Percentiles rank a stretch among this genome's conserved stretches.
These are phyloP conservation scores for Colletotrichum sansevieriae DNA, from an alignment of 2,329 filamentous ascomycete species.

Conservation along the genomic window DNA sequence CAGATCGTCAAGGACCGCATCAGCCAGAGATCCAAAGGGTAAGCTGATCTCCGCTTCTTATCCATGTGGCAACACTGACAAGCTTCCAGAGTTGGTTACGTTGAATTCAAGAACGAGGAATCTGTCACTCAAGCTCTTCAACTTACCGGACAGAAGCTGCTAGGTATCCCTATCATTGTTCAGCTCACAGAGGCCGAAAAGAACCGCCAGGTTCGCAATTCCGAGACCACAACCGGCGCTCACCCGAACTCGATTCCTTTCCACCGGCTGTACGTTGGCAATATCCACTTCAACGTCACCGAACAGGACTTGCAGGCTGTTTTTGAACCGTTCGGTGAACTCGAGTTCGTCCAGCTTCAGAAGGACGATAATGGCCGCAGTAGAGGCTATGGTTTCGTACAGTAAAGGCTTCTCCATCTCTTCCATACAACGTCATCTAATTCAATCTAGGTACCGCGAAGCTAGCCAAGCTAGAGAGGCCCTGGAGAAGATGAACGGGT, in stretches of 20 bases:
- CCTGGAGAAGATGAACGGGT: slow-evolving; percentile 99
- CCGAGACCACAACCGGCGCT: slow-evolving; percentile 71
- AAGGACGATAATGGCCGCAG: slow-evolving; percentile 93
- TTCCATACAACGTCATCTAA: slow-evolving; percentile 50
- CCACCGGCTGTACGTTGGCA: slow-evolving; percentile 98
- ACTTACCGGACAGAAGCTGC: slow-evolving; percentile 97
- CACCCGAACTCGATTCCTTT: slow-evolving; percentile 91
- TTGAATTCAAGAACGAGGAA: slow-evolving; percentile 98
- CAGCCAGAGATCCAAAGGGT: slow-evolving; percentile 98
- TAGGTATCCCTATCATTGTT: slow-evolving; percentile 98
- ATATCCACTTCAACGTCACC: slow-evolving; percentile 99
- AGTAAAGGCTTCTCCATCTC: slow-evolving; percentile 72
- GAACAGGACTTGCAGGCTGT: slow-evolving; percentile 96
- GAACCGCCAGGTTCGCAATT: slow-evolving; percentile 93
- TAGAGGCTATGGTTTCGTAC: slow-evolving; percentile 97
- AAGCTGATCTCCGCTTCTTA: slow-evolving; percentile 54
- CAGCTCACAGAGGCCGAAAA: slow-evolving; percentile 99
- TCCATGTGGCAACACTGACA: slow-evolving; percentile 52
- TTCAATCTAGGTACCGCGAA: slow-evolving; percentile 80
- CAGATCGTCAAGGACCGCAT: slow-evolving; percentile 99
- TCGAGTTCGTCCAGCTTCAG: slow-evolving; percentile 97
- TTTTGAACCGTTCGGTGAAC: slow-evolving; percentile 96
- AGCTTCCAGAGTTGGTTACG: slow-evolving; percentile 87
- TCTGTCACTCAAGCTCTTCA: slow-evolving; percentile 93
- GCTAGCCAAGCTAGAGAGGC: slow-evolving; percentile 93